A percentile compares a stretch with the other conserved stretches of the same genome.
Conservation (phyloP, 371 early-diverging fungal genomes). For the Apophysomyces ossiformis region DNA sequence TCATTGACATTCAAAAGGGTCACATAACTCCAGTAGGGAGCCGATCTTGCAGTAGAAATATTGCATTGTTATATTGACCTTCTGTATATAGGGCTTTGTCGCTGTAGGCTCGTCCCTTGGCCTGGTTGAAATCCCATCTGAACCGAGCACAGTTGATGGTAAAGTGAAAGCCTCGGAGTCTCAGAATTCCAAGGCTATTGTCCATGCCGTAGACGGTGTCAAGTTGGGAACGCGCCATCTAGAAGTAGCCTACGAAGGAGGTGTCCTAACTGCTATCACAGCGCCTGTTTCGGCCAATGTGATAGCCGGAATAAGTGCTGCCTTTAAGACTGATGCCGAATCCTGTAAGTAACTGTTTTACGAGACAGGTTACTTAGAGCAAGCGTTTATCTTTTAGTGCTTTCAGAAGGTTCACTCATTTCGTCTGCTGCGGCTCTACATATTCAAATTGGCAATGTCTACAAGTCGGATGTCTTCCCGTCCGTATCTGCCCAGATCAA, state of each 20-base stretch:
- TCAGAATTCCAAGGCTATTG: slow-evolving; percentile 33
- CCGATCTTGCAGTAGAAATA: not conserved
- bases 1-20: slow-evolving; percentile 42
- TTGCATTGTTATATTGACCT: not conserved
- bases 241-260: slow-evolving; percentile 67
- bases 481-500: slow-evolving; percentile 71
- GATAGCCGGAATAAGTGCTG: slow-evolving; percentile 46
- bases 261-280: slow-evolving; percentile 61
- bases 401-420: slow-evolving; percentile 33
- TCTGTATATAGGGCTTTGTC: slow-evolving; percentile 43
- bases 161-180: slow-evolving; percentile 27
- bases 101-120: slow-evolving; percentile 61
- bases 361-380: not conserved
- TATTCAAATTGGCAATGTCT: slow-evolving; percentile 56
- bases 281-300: slow-evolving; percentile 49
- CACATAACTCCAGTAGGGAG: slow-evolving; percentile 41
- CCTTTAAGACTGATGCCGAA: slow-evolving; percentile 27
- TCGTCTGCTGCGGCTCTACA: slow-evolving; percentile 64
- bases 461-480: slow-evolving; percentile 52
- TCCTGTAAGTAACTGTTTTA: slow-evolving; percentile 16
- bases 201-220: slow-evolving; percentile 61
- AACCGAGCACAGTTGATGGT: slow-evolving; percentile 61
- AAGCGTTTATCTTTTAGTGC: slow-evolving; percentile 7
- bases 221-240: slow-evolving; percentile 63
- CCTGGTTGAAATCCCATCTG: slow-evolving; percentile 61